Conservation (phyloP, 2,329 filamentous ascomycete genomes). For the Talaromyces sp. region DNA sequence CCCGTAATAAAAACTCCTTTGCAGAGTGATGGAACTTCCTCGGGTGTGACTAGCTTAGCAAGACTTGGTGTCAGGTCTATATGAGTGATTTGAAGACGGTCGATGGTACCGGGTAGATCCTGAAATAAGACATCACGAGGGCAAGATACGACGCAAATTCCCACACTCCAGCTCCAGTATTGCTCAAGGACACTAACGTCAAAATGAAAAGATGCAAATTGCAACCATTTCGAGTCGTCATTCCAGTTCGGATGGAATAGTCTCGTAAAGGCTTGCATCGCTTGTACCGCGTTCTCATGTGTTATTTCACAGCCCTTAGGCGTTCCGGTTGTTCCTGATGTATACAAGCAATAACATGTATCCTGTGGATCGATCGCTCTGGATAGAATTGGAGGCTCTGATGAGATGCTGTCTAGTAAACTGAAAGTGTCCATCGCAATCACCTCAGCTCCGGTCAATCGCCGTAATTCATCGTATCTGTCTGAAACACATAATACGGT, state of each 20-base stretch:
- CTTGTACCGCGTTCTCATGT: constrained; percentile 84
- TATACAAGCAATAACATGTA: constrained; percentile 81
- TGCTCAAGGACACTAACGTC: constrained; percentile 92
- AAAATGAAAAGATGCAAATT: constrained; percentile 93
- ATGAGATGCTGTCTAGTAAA: constrained; percentile 35
- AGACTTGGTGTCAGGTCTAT: constrained; percentile 89
- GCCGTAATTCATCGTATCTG: constrained; percentile 40
- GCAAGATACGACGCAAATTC: constrained; percentile 77
- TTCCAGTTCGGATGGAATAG: constrained; percentile 76
- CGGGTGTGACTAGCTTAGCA: constrained; percentile 71
- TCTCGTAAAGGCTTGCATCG: constrained; percentile 79
- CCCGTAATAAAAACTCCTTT: constrained; percentile 89
- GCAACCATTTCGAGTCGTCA: constrained; percentile 71
- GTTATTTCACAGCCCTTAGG: constrained; percentile 87
- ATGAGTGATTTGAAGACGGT: constrained; percentile 72
- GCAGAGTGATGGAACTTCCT: constrained; percentile 75
- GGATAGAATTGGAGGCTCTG: constrained; percentile 33
- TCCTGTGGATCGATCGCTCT: constrained; percentile 48
- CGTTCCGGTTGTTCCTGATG: constrained; percentile 79
- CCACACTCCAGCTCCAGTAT: constrained; percentile 93
- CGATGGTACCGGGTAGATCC: constrained; percentile 72
- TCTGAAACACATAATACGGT: constrained; percentile 59
- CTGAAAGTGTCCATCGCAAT: constrained; percentile 46
- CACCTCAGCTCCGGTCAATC: constrained; percentile 37
- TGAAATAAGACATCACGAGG: constrained; percentile 82